Percentiles rank a stretch among this genome's conserved stretches.
These are phyloP conservation scores for Saccharum officinarum DNA, from an alignment of 176 grass and related monocot species.

Conservation along the genomic window DNA sequence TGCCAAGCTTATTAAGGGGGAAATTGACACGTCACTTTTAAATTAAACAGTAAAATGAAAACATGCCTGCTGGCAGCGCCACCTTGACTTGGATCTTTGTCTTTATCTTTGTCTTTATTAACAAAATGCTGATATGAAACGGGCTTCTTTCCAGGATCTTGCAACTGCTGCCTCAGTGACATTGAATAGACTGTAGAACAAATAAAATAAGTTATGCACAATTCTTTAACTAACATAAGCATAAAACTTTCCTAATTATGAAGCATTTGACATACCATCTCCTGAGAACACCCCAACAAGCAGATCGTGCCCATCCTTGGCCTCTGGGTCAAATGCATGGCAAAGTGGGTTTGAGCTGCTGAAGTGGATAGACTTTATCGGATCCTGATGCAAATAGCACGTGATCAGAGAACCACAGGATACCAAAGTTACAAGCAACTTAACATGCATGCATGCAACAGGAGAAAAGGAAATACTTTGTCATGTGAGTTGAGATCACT, in stretches of 20 bases:
- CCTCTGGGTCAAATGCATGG: slow-evolving; percentile 94
- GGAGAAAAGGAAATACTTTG: slow-evolving; percentile 57
- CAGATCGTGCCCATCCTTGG: slow-evolving; percentile 88
- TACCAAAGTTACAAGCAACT: background rate
- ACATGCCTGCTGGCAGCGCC: slow-evolving; percentile 69
- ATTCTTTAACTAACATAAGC: slow-evolving; percentile 19
- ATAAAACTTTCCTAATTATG: slow-evolving; percentile 12
- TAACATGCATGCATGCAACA: slow-evolving; percentile 5
- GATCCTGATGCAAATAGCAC: slow-evolving; percentile 53
- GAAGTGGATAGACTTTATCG: slow-evolving; percentile 90
- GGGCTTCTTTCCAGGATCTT: slow-evolving; percentile 88
- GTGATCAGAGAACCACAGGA: slow-evolving; percentile 28
- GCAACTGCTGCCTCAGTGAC: slow-evolving; percentile 95
- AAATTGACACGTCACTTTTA: background rate
- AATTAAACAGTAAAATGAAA: slow-evolving; percentile 29
- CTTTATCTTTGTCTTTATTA: slow-evolving; percentile 92
- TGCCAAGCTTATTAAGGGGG: background rate
- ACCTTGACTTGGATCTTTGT: slow-evolving; percentile 60
- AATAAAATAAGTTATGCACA: background rate
- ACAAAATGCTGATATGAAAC: slow-evolving; percentile 84
- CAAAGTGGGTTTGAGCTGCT: slow-evolving; percentile 77
- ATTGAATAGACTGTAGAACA: slow-evolving; percentile 76
- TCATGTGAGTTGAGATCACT: slow-evolving; percentile 92
- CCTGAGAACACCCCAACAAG: slow-evolving; percentile 79
- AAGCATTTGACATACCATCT: slow-evolving; percentile 55